Conservation (phyloP, 208 protist species). For the Acanthamoeba triangularis region DNA sequence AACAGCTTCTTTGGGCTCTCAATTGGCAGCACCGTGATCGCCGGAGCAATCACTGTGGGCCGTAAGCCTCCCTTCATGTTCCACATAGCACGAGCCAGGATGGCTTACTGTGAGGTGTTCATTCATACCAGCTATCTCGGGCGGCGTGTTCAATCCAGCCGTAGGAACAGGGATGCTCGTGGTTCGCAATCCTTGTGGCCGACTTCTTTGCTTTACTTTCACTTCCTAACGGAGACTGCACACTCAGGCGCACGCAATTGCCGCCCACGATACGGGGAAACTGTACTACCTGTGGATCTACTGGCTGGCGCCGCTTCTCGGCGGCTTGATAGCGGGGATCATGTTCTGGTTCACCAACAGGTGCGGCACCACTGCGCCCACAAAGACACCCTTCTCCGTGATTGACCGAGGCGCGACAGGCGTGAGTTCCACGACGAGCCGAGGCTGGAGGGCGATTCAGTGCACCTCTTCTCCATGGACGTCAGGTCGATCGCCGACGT, state of each 20-base stretch:
- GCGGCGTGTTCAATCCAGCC: slow-evolving; percentile 72
- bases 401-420: not conserved
- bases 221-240: not conserved
- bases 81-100: not conserved
- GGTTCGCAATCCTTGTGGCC: not conserved
- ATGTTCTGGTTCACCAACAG: slow-evolving; percentile 67
- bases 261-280: not conserved
- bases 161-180: not conserved
- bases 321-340: slow-evolving; percentile 6
- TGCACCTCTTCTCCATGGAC: slow-evolving; percentile 39
- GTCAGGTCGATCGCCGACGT: slow-evolving; percentile 64
- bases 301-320: slow-evolving; percentile 52
- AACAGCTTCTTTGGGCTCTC: slow-evolving; percentile 70
- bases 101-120: not conserved
- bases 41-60: slow-evolving; percentile 54
- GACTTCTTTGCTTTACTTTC: not conserved
- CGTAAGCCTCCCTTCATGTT: slow-evolving; percentile 34
- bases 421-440: slow-evolving; percentile 56
- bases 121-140: slow-evolving; percentile 26
- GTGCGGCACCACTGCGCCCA: not conserved
- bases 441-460: not conserved
- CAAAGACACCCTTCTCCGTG: not conserved
- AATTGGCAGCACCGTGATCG: slow-evolving; percentile 25
- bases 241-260: not conserved
- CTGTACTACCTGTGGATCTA: slow-evolving; percentile 46